Evolutionary conservation across 2,329 filamentous ascomycete genomes (phyloP).

Genomic region (Dactylellina drechsleri): DNA sequence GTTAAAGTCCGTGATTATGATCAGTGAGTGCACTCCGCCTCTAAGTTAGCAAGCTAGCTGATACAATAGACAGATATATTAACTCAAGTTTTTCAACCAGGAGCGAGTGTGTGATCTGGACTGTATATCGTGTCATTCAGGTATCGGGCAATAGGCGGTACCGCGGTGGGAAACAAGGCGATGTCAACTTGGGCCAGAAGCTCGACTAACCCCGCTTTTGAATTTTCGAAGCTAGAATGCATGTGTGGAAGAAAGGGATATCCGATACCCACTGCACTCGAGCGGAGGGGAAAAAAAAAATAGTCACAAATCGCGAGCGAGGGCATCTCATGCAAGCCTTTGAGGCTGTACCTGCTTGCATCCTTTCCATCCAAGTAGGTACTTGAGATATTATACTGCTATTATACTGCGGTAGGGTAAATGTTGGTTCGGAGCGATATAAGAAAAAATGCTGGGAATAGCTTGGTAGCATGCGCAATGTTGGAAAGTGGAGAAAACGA

Average conservation of each 20-base stretch:
- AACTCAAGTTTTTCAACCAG: background rate
- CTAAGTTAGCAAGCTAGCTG: background rate
- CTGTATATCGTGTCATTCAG: slow-evolving; percentile 6
- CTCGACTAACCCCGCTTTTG: slow-evolving; percentile 36
- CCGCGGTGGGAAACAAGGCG: slow-evolving; percentile 13
- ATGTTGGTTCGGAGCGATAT: slow-evolving; percentile 16
- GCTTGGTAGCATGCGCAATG: background rate
- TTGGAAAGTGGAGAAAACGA: slow-evolving; percentile 12
- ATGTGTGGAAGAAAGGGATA: slow-evolving; percentile 22
- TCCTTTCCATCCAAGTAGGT: slow-evolving; percentile 34
- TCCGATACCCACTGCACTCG: slow-evolving; percentile 6
- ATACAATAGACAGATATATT: background rate
- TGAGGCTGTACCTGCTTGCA: slow-evolving; percentile 53
- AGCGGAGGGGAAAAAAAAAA: slow-evolving; percentile 31
- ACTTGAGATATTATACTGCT: slow-evolving; percentile 6
- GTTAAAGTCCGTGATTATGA: slow-evolving; percentile 38
- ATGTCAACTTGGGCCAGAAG: slow-evolving; percentile 32
- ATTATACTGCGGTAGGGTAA: slow-evolving; percentile 1
- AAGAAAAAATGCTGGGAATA: background rate
- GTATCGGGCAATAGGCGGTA: slow-evolving; percentile 39
- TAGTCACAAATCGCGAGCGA: background rate
- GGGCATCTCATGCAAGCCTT: slow-evolving; percentile 46
- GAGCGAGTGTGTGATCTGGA: slow-evolving; percentile 18
- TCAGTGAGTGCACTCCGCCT: no score
- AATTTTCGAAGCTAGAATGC: background rate